Percentiles rank a stretch among this genome's conserved stretches.
Conservation (phyloP, 495 filamentous ascomycete genomes). For the Parathielavia hyrcaniae region DNA sequence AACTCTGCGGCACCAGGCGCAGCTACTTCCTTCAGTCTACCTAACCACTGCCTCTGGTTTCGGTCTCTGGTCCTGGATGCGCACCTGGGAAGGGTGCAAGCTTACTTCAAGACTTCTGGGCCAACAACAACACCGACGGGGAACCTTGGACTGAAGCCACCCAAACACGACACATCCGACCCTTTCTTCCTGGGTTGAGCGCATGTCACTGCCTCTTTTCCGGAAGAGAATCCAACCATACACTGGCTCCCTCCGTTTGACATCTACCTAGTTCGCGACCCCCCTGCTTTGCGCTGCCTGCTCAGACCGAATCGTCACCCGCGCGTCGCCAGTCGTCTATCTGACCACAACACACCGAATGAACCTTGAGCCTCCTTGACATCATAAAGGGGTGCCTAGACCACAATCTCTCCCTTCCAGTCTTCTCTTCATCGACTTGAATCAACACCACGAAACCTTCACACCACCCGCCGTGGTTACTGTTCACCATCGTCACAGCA, state of each 20-base stretch:
- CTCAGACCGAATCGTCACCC: too few relatives aligned
- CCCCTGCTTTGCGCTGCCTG: not conserved
- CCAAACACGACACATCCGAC: not conserved
- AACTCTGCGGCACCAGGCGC: conserved; percentile 12
- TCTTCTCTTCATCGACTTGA: not conserved
- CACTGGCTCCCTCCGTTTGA: not conserved
- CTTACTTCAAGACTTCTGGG: not conserved
- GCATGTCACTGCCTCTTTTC: not conserved
- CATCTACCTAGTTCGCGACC: not conserved
- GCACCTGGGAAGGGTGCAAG: not conserved
- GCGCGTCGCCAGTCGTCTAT: not conserved
- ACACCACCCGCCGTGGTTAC: conserved; percentile 1
- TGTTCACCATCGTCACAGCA: conserved; percentile 5
- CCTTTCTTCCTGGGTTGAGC: not conserved
- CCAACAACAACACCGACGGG: conserved; percentile 1
- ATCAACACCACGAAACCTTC: not conserved
- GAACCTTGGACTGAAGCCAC: not conserved
- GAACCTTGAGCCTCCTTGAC: not conserved
- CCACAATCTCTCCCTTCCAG: conserved; percentile 1
- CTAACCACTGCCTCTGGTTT: not conserved
- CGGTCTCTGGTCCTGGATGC: not conserved
- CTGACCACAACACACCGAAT: not conserved
- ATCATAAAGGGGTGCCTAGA: conserved; percentile 23
- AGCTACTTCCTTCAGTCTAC: not conserved
- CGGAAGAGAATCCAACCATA: not conserved